Evolutionary conservation across 176 grass and related monocot genomes (phyloP).

Genomic region (Musa itinerans): DNA sequence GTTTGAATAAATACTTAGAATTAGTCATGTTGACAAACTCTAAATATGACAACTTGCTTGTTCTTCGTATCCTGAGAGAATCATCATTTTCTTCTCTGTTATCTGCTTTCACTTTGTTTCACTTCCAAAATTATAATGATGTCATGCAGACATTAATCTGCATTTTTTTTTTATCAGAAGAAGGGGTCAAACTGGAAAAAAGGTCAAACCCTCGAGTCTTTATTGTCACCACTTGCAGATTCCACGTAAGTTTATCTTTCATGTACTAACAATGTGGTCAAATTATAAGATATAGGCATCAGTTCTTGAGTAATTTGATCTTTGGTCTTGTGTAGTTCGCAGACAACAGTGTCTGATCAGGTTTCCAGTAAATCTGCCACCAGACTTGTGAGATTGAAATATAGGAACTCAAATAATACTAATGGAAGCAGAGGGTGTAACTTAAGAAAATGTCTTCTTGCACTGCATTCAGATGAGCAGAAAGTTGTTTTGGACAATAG

Average conservation of each 20-base stretch:
- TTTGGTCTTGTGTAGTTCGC: conserved; percentile 36
- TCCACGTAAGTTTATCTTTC: conserved; percentile 51
- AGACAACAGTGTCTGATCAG: conserved; percentile 38
- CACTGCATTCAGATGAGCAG: conserved; percentile 71
- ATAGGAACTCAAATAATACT: conserved; percentile 29
- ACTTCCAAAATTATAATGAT: not conserved
- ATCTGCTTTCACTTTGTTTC: no score
- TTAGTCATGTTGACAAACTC: no score
- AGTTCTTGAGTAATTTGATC: conserved; percentile 24
- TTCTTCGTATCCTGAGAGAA: no score
- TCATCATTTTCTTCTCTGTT: no score
- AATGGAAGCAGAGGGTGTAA: conserved; percentile 41
- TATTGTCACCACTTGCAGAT: conserved; percentile 36
- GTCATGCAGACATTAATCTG: not conserved
- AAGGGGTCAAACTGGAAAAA: conserved; percentile 67
- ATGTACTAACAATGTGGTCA: conserved; percentile 9
- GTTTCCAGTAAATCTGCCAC: conserved; percentile 51
- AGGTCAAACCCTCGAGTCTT: conserved; percentile 76
- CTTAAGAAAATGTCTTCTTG: conserved; percentile 47
- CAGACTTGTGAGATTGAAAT: conserved; percentile 68
- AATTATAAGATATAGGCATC: not conserved
- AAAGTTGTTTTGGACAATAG: conserved; percentile 52
- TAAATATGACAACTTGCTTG: no score
- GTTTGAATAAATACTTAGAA: no score
- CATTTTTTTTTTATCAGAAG: conserved; percentile 45